Conservation (phyloP, 176 grass and related monocot genomes). For the Sorghum bicolor region DNA sequence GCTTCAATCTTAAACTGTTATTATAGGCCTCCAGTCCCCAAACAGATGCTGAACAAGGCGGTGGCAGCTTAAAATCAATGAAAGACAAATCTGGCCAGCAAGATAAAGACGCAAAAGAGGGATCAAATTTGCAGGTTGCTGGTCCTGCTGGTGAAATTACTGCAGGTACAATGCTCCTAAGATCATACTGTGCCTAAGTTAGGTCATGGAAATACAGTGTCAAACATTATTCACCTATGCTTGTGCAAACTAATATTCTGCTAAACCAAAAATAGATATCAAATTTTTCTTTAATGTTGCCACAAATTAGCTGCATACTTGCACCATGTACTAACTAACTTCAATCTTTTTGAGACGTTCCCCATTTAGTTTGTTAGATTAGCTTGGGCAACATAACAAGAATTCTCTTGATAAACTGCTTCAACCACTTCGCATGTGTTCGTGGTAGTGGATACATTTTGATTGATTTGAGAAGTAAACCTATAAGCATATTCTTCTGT, state of each 20-base stretch:
- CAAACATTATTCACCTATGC: not conserved
- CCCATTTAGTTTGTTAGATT: not conserved
- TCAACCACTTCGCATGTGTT: not conserved
- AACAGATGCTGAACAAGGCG: conserved; percentile 51
- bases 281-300: not conserved
- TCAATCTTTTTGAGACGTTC: not conserved
- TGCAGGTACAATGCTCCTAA: conserved; percentile 52
- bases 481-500: not conserved
- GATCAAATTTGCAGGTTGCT: conserved; percentile 76
- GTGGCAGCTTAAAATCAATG: conserved; percentile 60
- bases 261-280: conserved; percentile 6
- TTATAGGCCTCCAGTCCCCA: conserved; percentile 75
- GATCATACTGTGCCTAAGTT: conserved; percentile 15
- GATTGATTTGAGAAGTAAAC: not conserved
- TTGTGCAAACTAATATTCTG: conserved; percentile 9
- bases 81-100: conserved; percentile 80
- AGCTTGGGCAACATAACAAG: not conserved
- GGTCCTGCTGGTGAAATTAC: conserved; percentile 82
- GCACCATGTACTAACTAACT: not conserved
- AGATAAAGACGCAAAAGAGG: conserved; percentile 82
- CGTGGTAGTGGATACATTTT: not conserved
- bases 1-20: conserved; percentile 15
- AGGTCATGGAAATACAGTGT: not conserved
- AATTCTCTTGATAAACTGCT: not conserved
- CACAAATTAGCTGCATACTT: not conserved